Conservation (phyloP, 495 filamentous ascomycete genomes). For the Neurospora sp. region DNA sequence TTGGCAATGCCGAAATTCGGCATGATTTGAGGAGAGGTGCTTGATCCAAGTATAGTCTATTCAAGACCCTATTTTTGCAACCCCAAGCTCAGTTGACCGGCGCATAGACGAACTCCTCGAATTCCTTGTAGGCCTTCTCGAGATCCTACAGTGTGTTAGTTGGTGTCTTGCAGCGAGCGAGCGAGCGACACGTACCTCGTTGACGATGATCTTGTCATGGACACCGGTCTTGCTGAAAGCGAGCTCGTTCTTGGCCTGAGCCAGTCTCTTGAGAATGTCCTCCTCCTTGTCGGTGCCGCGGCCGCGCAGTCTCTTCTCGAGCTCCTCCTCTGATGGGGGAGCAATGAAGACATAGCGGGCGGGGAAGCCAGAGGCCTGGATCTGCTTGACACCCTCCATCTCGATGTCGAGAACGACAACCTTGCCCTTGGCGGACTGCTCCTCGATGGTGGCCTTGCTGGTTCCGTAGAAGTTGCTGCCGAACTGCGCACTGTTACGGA, state of each 20-base stretch:
- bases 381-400: constrained; percentile 98
- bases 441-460: constrained; percentile 61
- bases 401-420: constrained; percentile 79
- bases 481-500: constrained; percentile 57
- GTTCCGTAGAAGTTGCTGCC: constrained; percentile 87
- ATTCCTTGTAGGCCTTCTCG: constrained; percentile 69
- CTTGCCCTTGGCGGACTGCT: constrained; percentile 57
- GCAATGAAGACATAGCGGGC: constrained; percentile 80
- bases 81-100: neutral
- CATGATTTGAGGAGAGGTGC: neutral
- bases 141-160: constrained; percentile 39
- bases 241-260: constrained; percentile 73
- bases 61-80: neutral
- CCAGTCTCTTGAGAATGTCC: constrained; percentile 59
- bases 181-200: constrained; percentile 41
- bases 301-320: constrained; percentile 70
- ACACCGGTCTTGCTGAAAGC: constrained; percentile 66
- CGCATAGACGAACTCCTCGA: constrained; percentile 54
- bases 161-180: neutral
- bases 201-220: constrained; percentile 81
- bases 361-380: constrained; percentile 62
- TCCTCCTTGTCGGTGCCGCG: constrained; percentile 78
- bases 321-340: constrained; percentile 62
- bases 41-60: constrained; percentile 4
- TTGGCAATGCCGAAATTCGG: neutral